These are phyloP conservation scores for Coriaria nepalensis DNA, from an alignment of 306 rosid species.

Conservation along the genomic window DNA sequence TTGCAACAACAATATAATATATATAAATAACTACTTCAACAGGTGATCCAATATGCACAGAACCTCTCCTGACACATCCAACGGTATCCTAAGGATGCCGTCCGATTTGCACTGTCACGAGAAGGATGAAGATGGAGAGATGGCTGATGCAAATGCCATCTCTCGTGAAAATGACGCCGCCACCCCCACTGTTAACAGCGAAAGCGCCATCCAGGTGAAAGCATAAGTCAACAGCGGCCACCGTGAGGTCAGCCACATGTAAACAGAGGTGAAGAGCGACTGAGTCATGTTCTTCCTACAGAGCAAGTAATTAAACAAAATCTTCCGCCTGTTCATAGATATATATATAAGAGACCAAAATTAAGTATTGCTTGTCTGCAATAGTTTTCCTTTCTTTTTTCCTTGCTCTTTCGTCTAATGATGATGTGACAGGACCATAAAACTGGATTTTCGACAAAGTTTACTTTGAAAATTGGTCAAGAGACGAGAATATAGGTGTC, in stretches of 20 bases:
- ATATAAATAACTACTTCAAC: constrained; percentile 18
- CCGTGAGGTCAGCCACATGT: constrained; percentile 20
- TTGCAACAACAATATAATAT: too few relatives aligned
- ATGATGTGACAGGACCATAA: too few relatives aligned
- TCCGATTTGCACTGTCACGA: constrained; percentile 25
- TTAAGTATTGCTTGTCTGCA: too few relatives aligned
- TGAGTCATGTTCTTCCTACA: constrained; percentile 25
- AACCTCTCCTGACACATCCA: constrained; percentile 50
- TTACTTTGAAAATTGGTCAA: too few relatives aligned
- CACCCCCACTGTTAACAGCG: constrained; percentile 43
- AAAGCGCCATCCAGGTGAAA: constrained; percentile 39
- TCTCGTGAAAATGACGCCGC: constrained; percentile 66
- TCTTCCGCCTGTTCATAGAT: neutral
- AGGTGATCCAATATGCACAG: constrained; percentile 45
- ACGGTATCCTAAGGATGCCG: constrained; percentile 46
- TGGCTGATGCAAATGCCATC: constrained; percentile 54
- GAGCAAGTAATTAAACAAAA: neutral
- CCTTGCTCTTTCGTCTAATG: too few relatives aligned
- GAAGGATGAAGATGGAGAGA: constrained; percentile 45
- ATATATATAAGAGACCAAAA: neutral
- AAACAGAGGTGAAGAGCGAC: constrained; percentile 23
- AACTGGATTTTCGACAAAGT: too few relatives aligned
- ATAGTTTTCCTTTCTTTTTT: too few relatives aligned
- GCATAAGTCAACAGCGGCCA: constrained; percentile 60
- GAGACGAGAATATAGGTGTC: too few relatives aligned